phyloP scores from a whole-genome alignment of 2,329 filamentous ascomycete genomes.

The Elsinoe arachidis region DNA sequence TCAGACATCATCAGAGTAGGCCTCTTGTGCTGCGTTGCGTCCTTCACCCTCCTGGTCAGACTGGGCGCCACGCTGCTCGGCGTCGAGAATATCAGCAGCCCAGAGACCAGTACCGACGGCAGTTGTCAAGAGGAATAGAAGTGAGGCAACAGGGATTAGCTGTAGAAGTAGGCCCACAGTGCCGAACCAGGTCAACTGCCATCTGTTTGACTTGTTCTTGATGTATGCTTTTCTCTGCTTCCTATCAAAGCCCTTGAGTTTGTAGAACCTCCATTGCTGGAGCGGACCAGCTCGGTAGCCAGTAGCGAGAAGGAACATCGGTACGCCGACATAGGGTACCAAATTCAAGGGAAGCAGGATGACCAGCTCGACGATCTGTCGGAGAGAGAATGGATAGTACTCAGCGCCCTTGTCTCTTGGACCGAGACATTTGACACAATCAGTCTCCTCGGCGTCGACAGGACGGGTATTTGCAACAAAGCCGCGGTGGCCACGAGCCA shows the following conservation, averaged over 20 bases:
- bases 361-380: slow-evolving; percentile 83
- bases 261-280: slow-evolving; percentile 84
- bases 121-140: slow-evolving; percentile 86
- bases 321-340: slow-evolving; percentile 72
- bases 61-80: slow-evolving; percentile 13
- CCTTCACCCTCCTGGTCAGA: slow-evolving; percentile 18
- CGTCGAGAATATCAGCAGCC: slow-evolving; percentile 68
- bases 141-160: slow-evolving; percentile 81
- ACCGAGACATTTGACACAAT: slow-evolving; percentile 70
- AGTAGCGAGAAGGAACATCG: slow-evolving; percentile 78
- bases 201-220: slow-evolving; percentile 50
- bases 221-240: slow-evolving; percentile 66
- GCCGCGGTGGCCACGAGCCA: slow-evolving; percentile 62
- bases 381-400: slow-evolving; percentile 80
- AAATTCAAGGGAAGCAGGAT: slow-evolving; percentile 64
- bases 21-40: slow-evolving; percentile 16
- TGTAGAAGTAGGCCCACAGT: slow-evolving; percentile 75
- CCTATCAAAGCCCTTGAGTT: slow-evolving; percentile 65
- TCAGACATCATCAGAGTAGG: slow-evolving; percentile 26
- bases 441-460: slow-evolving; percentile 62
- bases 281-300: slow-evolving; percentile 81
- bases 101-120: slow-evolving; percentile 79
- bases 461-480: slow-evolving; percentile 53
- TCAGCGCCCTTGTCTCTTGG: slow-evolving; percentile 68
- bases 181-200: slow-evolving; percentile 92